phyloP scores from a whole-genome alignment of 257 asterid species.

The Leptodermis oblonga region DNA sequence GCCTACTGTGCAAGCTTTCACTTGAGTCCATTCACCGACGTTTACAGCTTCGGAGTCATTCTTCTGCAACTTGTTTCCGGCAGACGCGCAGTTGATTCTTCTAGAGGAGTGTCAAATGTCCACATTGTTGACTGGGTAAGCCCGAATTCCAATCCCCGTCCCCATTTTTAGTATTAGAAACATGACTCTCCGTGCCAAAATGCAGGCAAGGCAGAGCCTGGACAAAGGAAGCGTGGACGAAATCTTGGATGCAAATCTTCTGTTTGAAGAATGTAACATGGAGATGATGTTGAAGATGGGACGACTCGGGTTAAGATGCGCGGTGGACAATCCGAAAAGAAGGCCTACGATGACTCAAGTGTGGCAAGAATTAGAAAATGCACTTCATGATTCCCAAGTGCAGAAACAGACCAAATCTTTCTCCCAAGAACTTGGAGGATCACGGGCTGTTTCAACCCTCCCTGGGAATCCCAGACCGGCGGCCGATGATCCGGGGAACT shows the following conservation, averaged over 20 bases:
- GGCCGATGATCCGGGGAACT: constrained; percentile 9
- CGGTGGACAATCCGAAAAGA: constrained; percentile 50
- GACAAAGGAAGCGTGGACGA: constrained; percentile 55
- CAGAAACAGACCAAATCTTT: constrained; percentile 9
- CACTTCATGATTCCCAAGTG: constrained; percentile 21
- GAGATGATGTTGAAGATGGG: constrained; percentile 65
- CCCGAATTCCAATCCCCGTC: no score
- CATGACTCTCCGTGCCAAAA: not conserved
- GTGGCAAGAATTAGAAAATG: constrained; percentile 56
- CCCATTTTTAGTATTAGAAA: no score
- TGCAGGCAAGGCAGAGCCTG: constrained; percentile 65
- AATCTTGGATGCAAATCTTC: constrained; percentile 54
- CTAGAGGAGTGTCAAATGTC: constrained; percentile 25
- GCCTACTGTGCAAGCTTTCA: constrained; percentile 66
- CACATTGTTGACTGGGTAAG: constrained; percentile 77
- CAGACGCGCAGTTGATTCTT: constrained; percentile 53
- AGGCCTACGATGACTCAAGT: constrained; percentile 74
- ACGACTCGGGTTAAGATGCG: constrained; percentile 56
- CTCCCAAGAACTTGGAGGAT: constrained; percentile 1
- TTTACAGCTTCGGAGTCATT: constrained; percentile 79
- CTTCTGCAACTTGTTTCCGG: constrained; percentile 71
- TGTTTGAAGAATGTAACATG: constrained; percentile 54
- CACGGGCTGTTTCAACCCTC: constrained; percentile 5
- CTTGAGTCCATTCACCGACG: constrained; percentile 61
- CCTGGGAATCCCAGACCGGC: not conserved